Percentiles rank a stretch among this genome's conserved stretches.
These are phyloP conservation scores for Coemansia sp. DNA, from an alignment of 192 early-diverging fungal genomes.

Conservation along the genomic window DNA sequence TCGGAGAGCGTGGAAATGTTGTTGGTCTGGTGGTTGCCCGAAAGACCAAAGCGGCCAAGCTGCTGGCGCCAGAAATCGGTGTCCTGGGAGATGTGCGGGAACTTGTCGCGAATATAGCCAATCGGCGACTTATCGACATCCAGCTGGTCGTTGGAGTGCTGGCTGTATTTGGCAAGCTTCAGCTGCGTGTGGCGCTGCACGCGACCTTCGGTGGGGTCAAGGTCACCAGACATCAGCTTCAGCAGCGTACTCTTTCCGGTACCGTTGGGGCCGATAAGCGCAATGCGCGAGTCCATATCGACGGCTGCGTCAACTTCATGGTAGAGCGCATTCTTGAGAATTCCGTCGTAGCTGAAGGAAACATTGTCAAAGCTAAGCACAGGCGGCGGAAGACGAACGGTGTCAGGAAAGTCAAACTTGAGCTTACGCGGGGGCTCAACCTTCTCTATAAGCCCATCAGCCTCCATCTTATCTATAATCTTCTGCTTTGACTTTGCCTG, in stretches of 20 bases:
- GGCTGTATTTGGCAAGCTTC: slow-evolving; percentile 95
- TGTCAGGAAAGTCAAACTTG: slow-evolving; percentile 86
- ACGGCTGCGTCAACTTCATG: slow-evolving; percentile 86
- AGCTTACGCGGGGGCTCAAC: slow-evolving; percentile 74
- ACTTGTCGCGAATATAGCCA: slow-evolving; percentile 85
- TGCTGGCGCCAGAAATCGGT: slow-evolving; percentile 87
- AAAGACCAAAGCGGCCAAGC: slow-evolving; percentile 92
- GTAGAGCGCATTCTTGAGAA: slow-evolving; percentile 84
- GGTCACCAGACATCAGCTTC: slow-evolving; percentile 93
- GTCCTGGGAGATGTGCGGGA: slow-evolving; percentile 81
- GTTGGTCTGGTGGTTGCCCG: slow-evolving; percentile 88
- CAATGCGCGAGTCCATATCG: slow-evolving; percentile 98
- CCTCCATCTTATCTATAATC: slow-evolving; percentile 99
- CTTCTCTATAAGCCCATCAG: slow-evolving; percentile 95
- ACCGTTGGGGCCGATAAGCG: slow-evolving; percentile 95
- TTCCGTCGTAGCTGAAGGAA: slow-evolving; percentile 87
- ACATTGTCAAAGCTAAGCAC: slow-evolving; percentile 93
- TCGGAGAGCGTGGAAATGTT: slow-evolving; percentile 88
- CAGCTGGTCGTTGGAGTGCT: slow-evolving; percentile 97
- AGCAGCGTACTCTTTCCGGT: slow-evolving; percentile 95
- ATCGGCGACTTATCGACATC: slow-evolving; percentile 84
- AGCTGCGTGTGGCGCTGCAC: slow-evolving; percentile 88
- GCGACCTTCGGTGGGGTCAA: slow-evolving; percentile 80
- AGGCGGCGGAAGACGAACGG: slow-evolving; percentile 89
- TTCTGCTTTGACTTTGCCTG: slow-evolving; percentile 99